Evolutionary conservation across 805 yeast genomes (phyloP).

Genomic region (Nakazawaea ishiwadae): DNA sequence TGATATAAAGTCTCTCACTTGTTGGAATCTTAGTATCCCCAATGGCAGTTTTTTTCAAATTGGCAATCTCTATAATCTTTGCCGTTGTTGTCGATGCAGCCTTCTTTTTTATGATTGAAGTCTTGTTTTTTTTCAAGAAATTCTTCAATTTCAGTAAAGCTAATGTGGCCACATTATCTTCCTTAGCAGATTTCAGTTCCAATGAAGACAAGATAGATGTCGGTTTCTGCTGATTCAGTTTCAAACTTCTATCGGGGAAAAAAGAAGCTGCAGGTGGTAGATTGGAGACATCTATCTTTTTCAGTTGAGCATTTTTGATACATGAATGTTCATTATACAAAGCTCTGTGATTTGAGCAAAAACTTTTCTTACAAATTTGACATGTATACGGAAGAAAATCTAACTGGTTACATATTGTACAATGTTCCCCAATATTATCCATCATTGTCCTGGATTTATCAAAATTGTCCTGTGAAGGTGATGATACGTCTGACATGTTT

Average conservation of each 20-base stretch:
- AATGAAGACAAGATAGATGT: constrained; percentile 15
- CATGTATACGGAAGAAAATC: constrained; percentile 60
- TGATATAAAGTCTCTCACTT: constrained; percentile 44
- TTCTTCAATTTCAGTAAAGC: constrained; percentile 9
- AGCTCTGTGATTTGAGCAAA: constrained; percentile 46
- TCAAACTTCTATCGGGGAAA: constrained; percentile 45
- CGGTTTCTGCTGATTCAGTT: constrained; percentile 14
- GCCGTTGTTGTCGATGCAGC: constrained; percentile 14
- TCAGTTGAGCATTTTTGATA: constrained; percentile 6
- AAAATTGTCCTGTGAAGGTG: constrained; percentile 8
- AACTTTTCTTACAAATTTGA: constrained; percentile 39
- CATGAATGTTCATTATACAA: constrained; percentile 29
- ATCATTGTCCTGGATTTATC: constrained; percentile 29
- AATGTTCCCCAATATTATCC: constrained; percentile 51
- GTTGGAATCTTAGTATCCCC: constrained; percentile 44
- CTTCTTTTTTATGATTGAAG: constrained; percentile 1
- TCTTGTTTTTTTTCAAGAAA: constrained; percentile 9
- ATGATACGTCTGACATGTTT: neutral
- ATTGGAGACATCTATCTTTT: constrained; percentile 19
- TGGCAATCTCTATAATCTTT: constrained; percentile 30
- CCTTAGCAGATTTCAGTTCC: constrained; percentile 7
- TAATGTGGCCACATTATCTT: constrained; percentile 7
- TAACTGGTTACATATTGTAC: constrained; percentile 44
- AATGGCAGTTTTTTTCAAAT: constrained; percentile 40
- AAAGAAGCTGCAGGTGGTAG: constrained; percentile 39